Percentiles rank a stretch among this genome's conserved stretches.
Evolutionary conservation across 495 filamentous ascomycete genomes (phyloP).

Genomic region (Clavariopsis aquatica): DNA sequence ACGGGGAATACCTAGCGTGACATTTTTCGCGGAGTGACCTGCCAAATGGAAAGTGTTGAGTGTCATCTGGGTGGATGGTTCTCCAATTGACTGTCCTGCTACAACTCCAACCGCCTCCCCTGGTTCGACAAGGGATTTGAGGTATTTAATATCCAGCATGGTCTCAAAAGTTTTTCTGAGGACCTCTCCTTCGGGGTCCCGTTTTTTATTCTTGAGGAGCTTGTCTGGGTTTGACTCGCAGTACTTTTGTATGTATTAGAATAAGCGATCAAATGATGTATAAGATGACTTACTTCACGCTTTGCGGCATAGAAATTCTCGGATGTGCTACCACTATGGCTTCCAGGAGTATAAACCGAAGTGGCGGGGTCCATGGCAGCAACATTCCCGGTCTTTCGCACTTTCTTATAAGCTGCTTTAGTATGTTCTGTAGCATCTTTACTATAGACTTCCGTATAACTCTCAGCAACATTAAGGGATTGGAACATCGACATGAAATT

Average conservation of each 20-base stretch:
- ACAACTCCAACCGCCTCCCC: slow-evolving; percentile 98
- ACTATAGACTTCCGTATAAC: slow-evolving; percentile 51
- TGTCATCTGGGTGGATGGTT: slow-evolving; percentile 99
- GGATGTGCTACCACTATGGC: slow-evolving; percentile 80
- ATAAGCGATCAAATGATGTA: slow-evolving; percentile 31
- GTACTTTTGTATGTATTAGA: slow-evolving; percentile 56
- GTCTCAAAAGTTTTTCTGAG: slow-evolving; percentile 76
- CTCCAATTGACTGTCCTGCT: slow-evolving; percentile 93
- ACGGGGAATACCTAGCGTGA: slow-evolving; percentile 96
- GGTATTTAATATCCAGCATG: slow-evolving; percentile 85
- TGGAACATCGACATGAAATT: slow-evolving; percentile 65
- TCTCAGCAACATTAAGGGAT: slow-evolving; percentile 54
- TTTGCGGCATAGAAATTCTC: slow-evolving; percentile 68
- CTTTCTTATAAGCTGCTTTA: slow-evolving; percentile 77
- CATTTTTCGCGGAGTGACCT: slow-evolving; percentile 97
- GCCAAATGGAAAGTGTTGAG: slow-evolving; percentile 99
- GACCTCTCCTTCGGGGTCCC: slow-evolving; percentile 55
- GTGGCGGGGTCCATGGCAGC: slow-evolving; percentile 76
- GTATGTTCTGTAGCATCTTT: slow-evolving; percentile 60
- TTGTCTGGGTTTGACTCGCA: slow-evolving; percentile 73
- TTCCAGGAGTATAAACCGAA: slow-evolving; percentile 69
- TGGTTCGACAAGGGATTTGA: slow-evolving; percentile 90
- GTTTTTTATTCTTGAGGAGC: slow-evolving; percentile 76
- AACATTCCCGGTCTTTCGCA: slow-evolving; percentile 66
- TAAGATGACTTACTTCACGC: slow-evolving; percentile 25